Base-by-base conservation (phyloP, 2,329 filamentous ascomycete genomes). In the Talaromyces amestolkiae region DNA sequence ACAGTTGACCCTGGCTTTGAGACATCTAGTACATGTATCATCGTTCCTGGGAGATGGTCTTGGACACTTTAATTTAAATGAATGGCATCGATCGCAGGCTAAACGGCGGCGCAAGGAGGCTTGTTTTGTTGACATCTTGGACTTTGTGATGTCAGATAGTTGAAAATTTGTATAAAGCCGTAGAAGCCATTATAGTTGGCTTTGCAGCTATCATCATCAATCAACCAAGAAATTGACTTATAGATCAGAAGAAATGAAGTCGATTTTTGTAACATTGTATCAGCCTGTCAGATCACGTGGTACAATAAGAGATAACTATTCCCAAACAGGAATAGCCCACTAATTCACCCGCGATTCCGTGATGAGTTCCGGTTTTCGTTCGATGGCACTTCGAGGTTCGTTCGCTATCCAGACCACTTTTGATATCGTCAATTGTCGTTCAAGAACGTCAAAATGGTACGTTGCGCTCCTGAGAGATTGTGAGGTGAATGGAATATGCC, bases 321-420 rank as follows among this genome's bases (percentile, higher is more conserved):
- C 64, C 59, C 10, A 35, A 65, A 62, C 8, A 37, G 64, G 63
- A 45, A 54, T 65, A 51, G 63, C 31, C 3, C 10, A 6, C 56
- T 59, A 33, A 13, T 31, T 41, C 56, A 41, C 37, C 64, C 33
- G 39, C 49, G 43, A 61, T 51, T 39, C 63, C 63, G 63, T 58
- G 58, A 64, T 54, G 59, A 39, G 58, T 65, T 63, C 64, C 64
- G 64, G 64, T 65, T 65, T 65, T 65, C 56, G 64, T 65, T 65
- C 64, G 64, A 61, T 49, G 24, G 51, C 60, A 33, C 27, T 51
- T 51, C 37, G 56, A 22, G 33, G 49, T 31, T 33, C 19, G 22
- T 24, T 61, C n/a, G 17, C 59, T 39, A 41, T 6, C 27, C 51
- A 41, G 58, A 61, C 41, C 51, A 37, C 49, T 33, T 41, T 53